Percentiles rank a stretch among this genome's conserved stretches.
phyloP scores from a whole-genome alignment of 371 early-diverging fungal species.

The Syncephalastrum racemosum region DNA sequence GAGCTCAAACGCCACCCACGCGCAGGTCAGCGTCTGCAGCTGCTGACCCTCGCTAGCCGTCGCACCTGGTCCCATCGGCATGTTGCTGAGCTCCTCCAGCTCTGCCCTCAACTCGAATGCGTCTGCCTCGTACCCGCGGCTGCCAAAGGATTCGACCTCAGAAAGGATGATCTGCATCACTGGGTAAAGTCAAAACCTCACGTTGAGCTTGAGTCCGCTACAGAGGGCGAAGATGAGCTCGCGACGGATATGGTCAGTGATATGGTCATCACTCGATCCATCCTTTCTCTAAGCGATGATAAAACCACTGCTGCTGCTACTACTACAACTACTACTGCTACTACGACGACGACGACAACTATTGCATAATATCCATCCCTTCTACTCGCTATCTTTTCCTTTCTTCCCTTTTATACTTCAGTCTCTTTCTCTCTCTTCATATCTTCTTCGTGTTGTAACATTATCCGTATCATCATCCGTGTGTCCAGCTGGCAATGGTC shows the following conservation, averaged over 20 bases:
- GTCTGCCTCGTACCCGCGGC: constrained; percentile 32
- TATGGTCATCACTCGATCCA: constrained; percentile 14
- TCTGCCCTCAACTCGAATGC: constrained; percentile 23
- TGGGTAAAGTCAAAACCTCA: constrained; percentile 5
- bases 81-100: constrained; percentile 25
- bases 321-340: too few relatives aligned
- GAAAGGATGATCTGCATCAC: constrained; percentile 8
- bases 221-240: constrained; percentile 6
- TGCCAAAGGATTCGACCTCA: constrained; percentile 16
- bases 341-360: too few relatives aligned
- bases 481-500: too few relatives aligned
- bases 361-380: too few relatives aligned
- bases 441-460: too few relatives aligned
- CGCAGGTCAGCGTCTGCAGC: constrained; percentile 17
- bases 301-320: too few relatives aligned
- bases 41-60: constrained; percentile 28
- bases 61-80: constrained; percentile 37
- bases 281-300: too few relatives aligned
- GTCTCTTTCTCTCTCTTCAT: too few relatives aligned
- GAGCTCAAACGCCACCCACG: constrained; percentile 13
- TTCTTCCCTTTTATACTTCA: too few relatives aligned
- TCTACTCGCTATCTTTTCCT: too few relatives aligned
- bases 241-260: constrained; percentile 9
- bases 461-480: too few relatives aligned
- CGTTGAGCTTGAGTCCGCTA: not conserved